Evolutionary conservation across 2,329 filamentous ascomycete genomes (phyloP), one percentile per base, ranked within the genome.

Genomic region (Cladosporium sp.): DNA sequence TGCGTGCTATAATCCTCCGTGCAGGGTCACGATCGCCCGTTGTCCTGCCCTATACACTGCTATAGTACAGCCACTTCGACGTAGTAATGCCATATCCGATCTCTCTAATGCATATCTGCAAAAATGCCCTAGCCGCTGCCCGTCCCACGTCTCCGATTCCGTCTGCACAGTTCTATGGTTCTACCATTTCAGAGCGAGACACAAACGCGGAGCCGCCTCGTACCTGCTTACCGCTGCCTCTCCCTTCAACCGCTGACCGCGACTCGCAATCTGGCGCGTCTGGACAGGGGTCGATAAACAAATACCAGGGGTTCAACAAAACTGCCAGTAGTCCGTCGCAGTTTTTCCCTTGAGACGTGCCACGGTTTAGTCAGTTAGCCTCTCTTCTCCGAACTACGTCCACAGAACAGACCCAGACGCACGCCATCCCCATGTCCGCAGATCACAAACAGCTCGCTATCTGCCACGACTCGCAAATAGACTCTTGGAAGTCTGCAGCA

Each of bases 281-380:
- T 57, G 10, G 61, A 41, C 61, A 64, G 61, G 61, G 61, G 61
- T 30, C 26, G 21, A 28, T 57, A 49, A 64, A 64, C 61, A 64
- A 57, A 64, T 18, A 54, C 51, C 36, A 64, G 61, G 89, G 87
- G 3, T 98, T 99, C 73, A 99, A 75, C 90, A 99, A 64, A 96
- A 93, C 0, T 88, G 24, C 87, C 14, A 93, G 41, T 47, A 47
- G 41, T 47, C n/a, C 41, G 41, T 11, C 41, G 41, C 41, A 47
- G 8, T 21, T 0, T 84, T 38, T 64, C n/a, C 32, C 61, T 47
- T 12, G 18, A 44, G 26, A 21, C 61, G 51, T 54, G 60, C 44
- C 21, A 28, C 36, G 34, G 3, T 36, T 15, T 36, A 34, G 51
- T 64, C 7, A 21, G 28, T 49, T 52, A 26, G 49, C 24, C 15